Evolutionary conservation across 768 basidiomycete species (phyloP).

Genomic region (Boletus edulis): DNA sequence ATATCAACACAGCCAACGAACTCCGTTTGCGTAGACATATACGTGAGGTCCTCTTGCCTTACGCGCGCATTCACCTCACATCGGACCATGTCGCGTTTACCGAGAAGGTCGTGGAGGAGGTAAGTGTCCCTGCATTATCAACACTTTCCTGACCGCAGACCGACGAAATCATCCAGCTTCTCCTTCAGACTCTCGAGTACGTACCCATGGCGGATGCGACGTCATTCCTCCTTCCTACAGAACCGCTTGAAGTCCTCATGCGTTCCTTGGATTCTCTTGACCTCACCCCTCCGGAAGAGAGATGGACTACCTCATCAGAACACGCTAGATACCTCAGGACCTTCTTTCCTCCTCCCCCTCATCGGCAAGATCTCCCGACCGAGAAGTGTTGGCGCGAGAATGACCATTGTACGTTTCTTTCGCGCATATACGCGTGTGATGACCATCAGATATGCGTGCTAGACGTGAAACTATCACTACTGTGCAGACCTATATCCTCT

Average conservation of each 20-base stretch:
- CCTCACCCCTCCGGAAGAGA: constrained; percentile 43
- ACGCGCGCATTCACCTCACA: constrained; percentile 51
- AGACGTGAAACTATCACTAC: constrained; percentile 27
- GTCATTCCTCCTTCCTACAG: constrained; percentile 50
- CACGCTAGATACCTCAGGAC: constrained; percentile 19
- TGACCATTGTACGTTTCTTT: constrained; percentile 31
- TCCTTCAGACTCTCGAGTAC: constrained; percentile 37
- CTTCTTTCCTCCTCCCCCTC: constrained; percentile 10
- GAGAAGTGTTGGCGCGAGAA: constrained; percentile 38
- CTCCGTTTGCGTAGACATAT: constrained; percentile 43
- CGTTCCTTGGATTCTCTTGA: constrained; percentile 32
- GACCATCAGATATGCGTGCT: not conserved
- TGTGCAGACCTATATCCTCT: constrained; percentile 38
- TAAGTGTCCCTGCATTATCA: constrained; percentile 11
- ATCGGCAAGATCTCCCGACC: constrained; percentile 31
- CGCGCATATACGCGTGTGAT: constrained; percentile 18
- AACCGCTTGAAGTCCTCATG: constrained; percentile 50
- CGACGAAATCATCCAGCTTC: constrained; percentile 34
- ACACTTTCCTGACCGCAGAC: not conserved
- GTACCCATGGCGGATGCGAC: constrained; percentile 51
- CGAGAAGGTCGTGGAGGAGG: constrained; percentile 46
- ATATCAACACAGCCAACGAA: constrained; percentile 18
- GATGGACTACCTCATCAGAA: constrained; percentile 33
- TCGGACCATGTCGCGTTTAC: constrained; percentile 56
- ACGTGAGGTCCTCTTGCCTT: constrained; percentile 51